Evolutionary conservation across 768 basidiomycete species (phyloP).

Genomic region (Tubosaeta brunneosetosa): DNA sequence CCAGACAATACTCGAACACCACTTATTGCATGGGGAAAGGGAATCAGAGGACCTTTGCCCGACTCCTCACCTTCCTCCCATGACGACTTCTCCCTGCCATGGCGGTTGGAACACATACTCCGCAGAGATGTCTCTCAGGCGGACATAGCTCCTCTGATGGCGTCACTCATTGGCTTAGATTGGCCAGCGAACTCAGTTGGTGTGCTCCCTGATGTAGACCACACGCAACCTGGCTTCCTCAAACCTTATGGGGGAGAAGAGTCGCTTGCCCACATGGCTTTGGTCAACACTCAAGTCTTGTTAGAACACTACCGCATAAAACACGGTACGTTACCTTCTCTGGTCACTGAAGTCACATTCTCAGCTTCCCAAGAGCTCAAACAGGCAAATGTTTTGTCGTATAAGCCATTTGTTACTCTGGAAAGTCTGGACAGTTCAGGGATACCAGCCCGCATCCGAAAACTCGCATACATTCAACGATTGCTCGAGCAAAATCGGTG

Average conservation of each 20-base stretch:
- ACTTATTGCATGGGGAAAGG: constrained; percentile 76
- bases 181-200: constrained; percentile 85
- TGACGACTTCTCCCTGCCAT: constrained; percentile 63
- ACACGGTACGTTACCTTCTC: constrained; percentile 46
- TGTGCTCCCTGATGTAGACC: constrained; percentile 71
- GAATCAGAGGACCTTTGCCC: constrained; percentile 64
- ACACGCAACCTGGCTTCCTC: constrained; percentile 55
- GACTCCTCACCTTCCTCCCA: constrained; percentile 55
- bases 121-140: constrained; percentile 81
- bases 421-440: constrained; percentile 28
- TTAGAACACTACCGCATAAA: constrained; percentile 76
- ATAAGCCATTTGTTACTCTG: constrained; percentile 56
- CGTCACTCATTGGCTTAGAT: constrained; percentile 61
- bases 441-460: constrained; percentile 31
- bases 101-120: constrained; percentile 53
- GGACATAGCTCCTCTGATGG: constrained; percentile 76
- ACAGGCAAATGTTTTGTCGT: constrained; percentile 50
- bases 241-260: constrained; percentile 42
- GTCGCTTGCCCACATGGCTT: constrained; percentile 47
- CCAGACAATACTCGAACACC: constrained; percentile 88
- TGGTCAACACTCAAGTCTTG: constrained; percentile 67
- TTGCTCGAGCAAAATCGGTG: constrained; percentile 43
- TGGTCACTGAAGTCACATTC: not conserved
- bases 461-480: constrained; percentile 40
- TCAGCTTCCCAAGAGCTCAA: constrained; percentile 50